Conservation (phyloP, 208 protist species). For the Phytomonas serpens region DNA sequence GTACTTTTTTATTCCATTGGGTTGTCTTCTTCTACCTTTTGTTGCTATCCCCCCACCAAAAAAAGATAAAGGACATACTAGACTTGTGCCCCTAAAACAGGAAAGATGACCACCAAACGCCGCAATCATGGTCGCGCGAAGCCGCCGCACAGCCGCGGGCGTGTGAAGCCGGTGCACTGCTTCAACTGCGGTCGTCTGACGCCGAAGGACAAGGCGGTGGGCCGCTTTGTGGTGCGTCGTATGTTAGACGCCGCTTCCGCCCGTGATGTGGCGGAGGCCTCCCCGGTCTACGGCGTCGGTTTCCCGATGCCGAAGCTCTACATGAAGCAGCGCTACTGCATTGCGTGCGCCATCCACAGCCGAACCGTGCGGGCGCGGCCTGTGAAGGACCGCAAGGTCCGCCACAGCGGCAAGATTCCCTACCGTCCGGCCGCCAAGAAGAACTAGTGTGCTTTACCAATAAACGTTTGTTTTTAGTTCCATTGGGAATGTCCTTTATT, state of each 20-base stretch:
- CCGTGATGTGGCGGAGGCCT: constrained; percentile 96
- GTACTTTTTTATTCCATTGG: background rate
- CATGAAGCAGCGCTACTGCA: constrained; percentile 99
- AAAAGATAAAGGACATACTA: background rate
- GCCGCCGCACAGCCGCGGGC: constrained; percentile 86
- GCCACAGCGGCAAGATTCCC: constrained; percentile 77
- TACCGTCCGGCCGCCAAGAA: constrained; percentile 52
- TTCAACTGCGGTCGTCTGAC: constrained; percentile 90
- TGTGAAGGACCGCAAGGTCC: constrained; percentile 71
- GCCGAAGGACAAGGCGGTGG: constrained; percentile 97
- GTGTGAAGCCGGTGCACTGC: constrained; percentile 88
- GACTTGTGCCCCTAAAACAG: background rate
- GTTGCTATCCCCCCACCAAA: too few species aligned
- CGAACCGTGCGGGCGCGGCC: constrained; percentile 93
- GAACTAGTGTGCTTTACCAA: background rate
- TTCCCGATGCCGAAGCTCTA: constrained; percentile 98
- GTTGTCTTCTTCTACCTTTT: background rate
- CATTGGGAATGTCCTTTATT: background rate
- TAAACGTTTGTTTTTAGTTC: background rate
- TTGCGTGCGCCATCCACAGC: constrained; percentile 99
- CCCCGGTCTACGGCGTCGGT: constrained; percentile 85
- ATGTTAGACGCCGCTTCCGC: constrained; percentile 97
- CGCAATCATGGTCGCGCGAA: constrained; percentile 91
- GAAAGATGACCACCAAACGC: constrained; percentile 89
- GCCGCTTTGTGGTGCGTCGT: constrained; percentile 97